These are phyloP conservation scores for Penicillium chermesinum DNA, from an alignment of 495 filamentous ascomycete species.

Conservation along the genomic window DNA sequence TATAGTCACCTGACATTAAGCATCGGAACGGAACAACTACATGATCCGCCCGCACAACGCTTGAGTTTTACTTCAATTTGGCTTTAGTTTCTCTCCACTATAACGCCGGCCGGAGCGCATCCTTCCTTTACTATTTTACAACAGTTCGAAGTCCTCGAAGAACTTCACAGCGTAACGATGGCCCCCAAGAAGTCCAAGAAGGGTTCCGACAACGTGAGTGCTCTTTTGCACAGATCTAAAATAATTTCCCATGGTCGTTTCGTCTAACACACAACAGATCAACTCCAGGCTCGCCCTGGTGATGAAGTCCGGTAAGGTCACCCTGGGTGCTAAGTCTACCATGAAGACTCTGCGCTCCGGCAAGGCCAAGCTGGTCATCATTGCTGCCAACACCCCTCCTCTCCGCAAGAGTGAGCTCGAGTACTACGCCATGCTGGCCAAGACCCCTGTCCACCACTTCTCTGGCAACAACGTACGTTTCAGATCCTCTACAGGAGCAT, in stretches of 20 bases:
- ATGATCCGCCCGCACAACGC: constrained; percentile 5
- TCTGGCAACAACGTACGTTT: constrained; percentile 89
- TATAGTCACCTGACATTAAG: background rate
- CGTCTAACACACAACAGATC: constrained; percentile 37
- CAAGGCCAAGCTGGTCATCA: constrained; percentile 62
- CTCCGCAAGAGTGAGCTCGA: constrained; percentile 92
- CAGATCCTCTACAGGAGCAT: constrained; percentile 36
- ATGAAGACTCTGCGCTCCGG: constrained; percentile 80
- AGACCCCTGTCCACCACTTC: constrained; percentile 95
- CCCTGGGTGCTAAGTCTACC: constrained; percentile 87
- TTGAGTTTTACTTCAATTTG: constrained; percentile 16
- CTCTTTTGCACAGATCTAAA: background rate
- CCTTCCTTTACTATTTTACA: constrained; percentile 14
- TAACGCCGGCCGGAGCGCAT: constrained; percentile 36
- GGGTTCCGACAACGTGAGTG: constrained; percentile 64
- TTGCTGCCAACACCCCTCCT: constrained; percentile 90
- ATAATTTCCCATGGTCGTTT: background rate
- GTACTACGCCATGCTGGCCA: constrained; percentile 85
- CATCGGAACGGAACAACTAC: constrained; percentile 7
- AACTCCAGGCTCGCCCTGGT: constrained; percentile 86
- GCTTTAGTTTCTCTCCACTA: constrained; percentile 14
- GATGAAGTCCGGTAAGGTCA: constrained; percentile 93
- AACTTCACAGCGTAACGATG: constrained; percentile 57
- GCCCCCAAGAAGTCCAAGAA: constrained; percentile 94
- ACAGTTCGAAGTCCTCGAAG: constrained; percentile 18